Evolutionary conservation across 768 basidiomycete species (phyloP), one percentile per base, ranked within the genome.

Genomic region (Clavulina sp.): DNA sequence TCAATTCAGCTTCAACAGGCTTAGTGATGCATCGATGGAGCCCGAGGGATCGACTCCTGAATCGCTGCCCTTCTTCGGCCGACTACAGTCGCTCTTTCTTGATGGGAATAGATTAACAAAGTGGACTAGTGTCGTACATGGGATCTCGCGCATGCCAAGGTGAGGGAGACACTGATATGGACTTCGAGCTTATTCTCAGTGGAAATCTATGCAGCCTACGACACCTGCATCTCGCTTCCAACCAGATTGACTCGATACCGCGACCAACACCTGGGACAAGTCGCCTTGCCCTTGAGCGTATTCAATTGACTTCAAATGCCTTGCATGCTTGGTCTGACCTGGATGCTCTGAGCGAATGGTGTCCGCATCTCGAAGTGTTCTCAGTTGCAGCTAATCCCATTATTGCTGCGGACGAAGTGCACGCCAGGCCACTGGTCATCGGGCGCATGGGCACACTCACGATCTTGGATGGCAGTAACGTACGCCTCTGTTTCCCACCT

Each of bases 1-100:
- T 13, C 83, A 89, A 65, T 62, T 83, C 57, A 86, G 83, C 7
- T 76, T 80, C 65, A 89, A 89, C 60, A 59, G 64, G 7, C 65
- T n/a, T n/a, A n/a, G n/a, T n/a, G n/a, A n/a, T 88, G 44, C 57
- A 60, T 21, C 61, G 31, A 55, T 23, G 63, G 76, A 49, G 55
- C 52, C 29, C 4, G 19, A 18, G 29, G 36, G 4, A 5, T 49
- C 13, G 52, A 38, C 23, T 32, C 28, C 52, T 21, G n/a, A n/a
- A n/a, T n/a, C 5, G 0, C 43, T 16, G 3, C n/a, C 19, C 26
- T 7, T 16, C 34, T 48, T 41, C n/a, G 38, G 43, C 9, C 43
- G 24, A 2, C 53, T 54, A 5, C 32, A 36, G 18, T 16, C 24
- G 2, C 52, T 60, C 16, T 54, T 55, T 19, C 50, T 60, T 5